phyloP scores from a whole-genome alignment of 192 early-diverging fungal genomes.

The Dissophora globulifera region DNA sequence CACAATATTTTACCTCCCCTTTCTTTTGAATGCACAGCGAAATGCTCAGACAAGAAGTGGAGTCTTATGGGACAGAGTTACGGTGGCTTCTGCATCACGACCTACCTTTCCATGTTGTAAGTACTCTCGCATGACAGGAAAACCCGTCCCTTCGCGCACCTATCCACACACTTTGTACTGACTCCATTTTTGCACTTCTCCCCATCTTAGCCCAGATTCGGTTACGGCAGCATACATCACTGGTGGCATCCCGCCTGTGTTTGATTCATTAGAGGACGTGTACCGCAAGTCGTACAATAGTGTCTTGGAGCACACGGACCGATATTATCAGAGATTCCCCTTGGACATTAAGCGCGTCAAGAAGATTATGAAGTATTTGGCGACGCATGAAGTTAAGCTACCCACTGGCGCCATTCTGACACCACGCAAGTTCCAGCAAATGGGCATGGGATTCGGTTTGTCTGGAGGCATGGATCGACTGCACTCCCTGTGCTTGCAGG shows the following conservation, averaged over 20 bases:
- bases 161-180: too few species aligned
- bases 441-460: slow-evolving; percentile 70
- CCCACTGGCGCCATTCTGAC: slow-evolving; percentile 72
- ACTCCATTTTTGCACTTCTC: too few species aligned
- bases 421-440: slow-evolving; percentile 73
- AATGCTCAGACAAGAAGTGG: slow-evolving; percentile 44
- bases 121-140: too few species aligned
- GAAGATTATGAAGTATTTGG: slow-evolving; percentile 66
- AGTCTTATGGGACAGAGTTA: slow-evolving; percentile 74
- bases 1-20: too few species aligned
- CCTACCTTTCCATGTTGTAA: slow-evolving; percentile 74
- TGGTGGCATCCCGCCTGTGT: slow-evolving; percentile 74
- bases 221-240: slow-evolving; percentile 73
- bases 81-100: slow-evolving; percentile 77
- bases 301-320: slow-evolving; percentile 67
- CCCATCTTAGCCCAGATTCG: slow-evolving; percentile 59
- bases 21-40: too few species aligned
- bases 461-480: slow-evolving; percentile 72
- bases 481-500: slow-evolving; percentile 64
- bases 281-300: slow-evolving; percentile 69
- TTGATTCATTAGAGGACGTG: slow-evolving; percentile 69
- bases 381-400: slow-evolving; percentile 54
- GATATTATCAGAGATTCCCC: slow-evolving; percentile 73
- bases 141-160: too few species aligned
- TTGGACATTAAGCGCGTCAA: slow-evolving; percentile 69